A percentile compares a stretch with the other conserved stretches of the same genome.
phyloP scores from a whole-genome alignment of 176 grass and related monocot genomes.

The Luzula sylvatica region DNA sequence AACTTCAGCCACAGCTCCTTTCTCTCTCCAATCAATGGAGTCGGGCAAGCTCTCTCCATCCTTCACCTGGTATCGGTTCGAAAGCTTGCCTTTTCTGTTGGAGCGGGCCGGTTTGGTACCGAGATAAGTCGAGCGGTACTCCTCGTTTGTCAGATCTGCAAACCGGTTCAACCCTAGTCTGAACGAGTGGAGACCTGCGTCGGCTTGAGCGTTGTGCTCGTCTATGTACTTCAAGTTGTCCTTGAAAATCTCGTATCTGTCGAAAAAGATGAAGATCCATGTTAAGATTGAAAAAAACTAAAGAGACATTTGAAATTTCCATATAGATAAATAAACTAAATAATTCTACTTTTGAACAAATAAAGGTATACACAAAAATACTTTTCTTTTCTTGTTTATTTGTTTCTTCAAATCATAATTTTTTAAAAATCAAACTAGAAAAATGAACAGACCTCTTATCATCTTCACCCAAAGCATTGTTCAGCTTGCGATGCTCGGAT shows the following conservation, averaged over 20 bases:
- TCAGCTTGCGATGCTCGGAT: slow-evolving; percentile 26
- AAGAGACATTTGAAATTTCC: not conserved
- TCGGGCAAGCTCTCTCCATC: slow-evolving; percentile 46
- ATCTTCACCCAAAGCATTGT: slow-evolving; percentile 62
- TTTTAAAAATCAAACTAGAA: not conserved
- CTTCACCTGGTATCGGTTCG: slow-evolving; percentile 34
- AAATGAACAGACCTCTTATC: slow-evolving; percentile 25
- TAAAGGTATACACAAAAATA: not conserved
- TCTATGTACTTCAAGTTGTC: slow-evolving; percentile 75
- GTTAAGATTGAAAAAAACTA: not conserved
- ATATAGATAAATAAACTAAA: not conserved
- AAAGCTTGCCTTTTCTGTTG: slow-evolving; percentile 26
- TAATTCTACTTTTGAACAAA: not conserved
- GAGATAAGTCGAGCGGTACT: slow-evolving; percentile 67
- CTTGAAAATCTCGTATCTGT: slow-evolving; percentile 42
- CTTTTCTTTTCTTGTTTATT: not conserved
- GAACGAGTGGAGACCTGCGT: slow-evolving; percentile 64
- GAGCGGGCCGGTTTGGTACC: slow-evolving; percentile 28
- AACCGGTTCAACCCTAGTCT: slow-evolving; percentile 74
- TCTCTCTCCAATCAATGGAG: slow-evolving; percentile 57
- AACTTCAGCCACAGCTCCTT: slow-evolving; percentile 46
- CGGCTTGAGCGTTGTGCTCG: slow-evolving; percentile 59
- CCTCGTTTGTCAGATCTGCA: slow-evolving; percentile 86
- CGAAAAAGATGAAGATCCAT: not conserved
- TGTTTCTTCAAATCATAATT: too few relatives aligned